Conservation (phyloP, 768 basidiomycete species). For the Suillus americanus region DNA sequence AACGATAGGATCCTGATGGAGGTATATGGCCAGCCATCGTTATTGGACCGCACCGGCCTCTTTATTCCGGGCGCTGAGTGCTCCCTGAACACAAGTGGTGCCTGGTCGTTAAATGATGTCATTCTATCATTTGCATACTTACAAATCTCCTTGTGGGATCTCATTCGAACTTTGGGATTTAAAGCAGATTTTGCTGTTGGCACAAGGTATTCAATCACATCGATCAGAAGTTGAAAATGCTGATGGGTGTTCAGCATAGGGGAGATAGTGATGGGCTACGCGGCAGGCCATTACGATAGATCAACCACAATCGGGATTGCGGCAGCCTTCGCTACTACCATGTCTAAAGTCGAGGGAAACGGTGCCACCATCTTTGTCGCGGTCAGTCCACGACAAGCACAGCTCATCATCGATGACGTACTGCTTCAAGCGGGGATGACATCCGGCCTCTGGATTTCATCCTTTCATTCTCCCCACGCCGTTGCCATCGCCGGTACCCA, state of each 20-base stretch:
- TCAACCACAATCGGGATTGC: slow-evolving; percentile 36
- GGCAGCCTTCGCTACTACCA: slow-evolving; percentile 35
- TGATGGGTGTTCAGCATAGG: slow-evolving; percentile 22
- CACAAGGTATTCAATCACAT: slow-evolving; percentile 22
- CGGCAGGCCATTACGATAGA: slow-evolving; percentile 35
- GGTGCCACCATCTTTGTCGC: slow-evolving; percentile 37
- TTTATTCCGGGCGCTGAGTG: slow-evolving; percentile 29
- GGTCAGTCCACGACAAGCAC: slow-evolving; percentile 32
- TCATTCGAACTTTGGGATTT: slow-evolving; percentile 32
- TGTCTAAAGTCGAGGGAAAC: slow-evolving; percentile 34
- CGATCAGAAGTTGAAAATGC: neutral
- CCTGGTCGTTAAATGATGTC: slow-evolving; percentile 35
- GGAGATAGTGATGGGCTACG: slow-evolving; percentile 39
- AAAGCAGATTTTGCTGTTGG: slow-evolving; percentile 34
- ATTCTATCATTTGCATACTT: slow-evolving; percentile 34
- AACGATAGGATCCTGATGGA: slow-evolving; percentile 33
- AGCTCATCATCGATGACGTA: slow-evolving; percentile 33
- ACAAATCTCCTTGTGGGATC: slow-evolving; percentile 34
- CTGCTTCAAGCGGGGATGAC: slow-evolving; percentile 25
- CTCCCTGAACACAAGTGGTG: slow-evolving; percentile 21
- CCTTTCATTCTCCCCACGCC: slow-evolving; percentile 38
- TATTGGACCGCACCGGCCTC: slow-evolving; percentile 34
- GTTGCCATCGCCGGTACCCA: slow-evolving; percentile 34
- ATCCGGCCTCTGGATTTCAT: slow-evolving; percentile 33
- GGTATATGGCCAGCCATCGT: slow-evolving; percentile 28